Evolutionary conservation across 768 basidiomycete genomes (phyloP), one percentile per base, ranked within the genome.

Genomic region (Leccinum uliginosum): DNA sequence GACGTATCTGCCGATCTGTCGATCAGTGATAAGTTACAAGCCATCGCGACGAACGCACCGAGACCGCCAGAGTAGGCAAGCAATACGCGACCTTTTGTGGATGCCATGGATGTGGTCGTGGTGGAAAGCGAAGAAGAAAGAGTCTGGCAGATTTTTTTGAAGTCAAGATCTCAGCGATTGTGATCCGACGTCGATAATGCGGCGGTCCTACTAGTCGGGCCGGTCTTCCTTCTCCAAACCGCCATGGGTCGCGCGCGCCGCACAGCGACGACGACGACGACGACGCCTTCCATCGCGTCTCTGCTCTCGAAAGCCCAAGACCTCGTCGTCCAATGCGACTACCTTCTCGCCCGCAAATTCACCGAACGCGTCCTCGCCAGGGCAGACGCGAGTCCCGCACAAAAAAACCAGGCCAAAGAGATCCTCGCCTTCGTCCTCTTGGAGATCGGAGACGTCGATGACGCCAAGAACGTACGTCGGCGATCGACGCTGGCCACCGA

Each of bases 51-150:
- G 6, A 15, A 78, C 91, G 64, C 57, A 96, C 95, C 95, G 51
- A 98, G 84, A 65, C 97, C 97, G 62, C 97, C 96, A 67, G 97
- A 99, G 79, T 99, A 99, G 21, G 96, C 96, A 62, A 99, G 82
- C 55, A 99, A 80, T 66, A 98, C 94, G 70, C 93, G 93, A 62
- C 94, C 93, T 24, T 80, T 80, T 47, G 76, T 19, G 32, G 62
- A 55, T 19, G 61, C 51, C 63, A 66, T 66, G 48, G 17, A 17
- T 23, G 45, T 24, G n/a, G 45, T 24, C 11, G 26, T 24, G 47
- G 29, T 49, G 48, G n/a, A 49, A 49, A 49, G 48, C 48, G 48
- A 48, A 11, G 26, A 48, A 29, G n/a, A n/a, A 47, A 6, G 14
- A 7, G 2, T 17, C 11, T 6, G 14, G 10, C 2, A 11, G 10